phyloP scores from a whole-genome alignment of 2,329 filamentous ascomycete species.

The Colletotrichum salicis region DNA sequence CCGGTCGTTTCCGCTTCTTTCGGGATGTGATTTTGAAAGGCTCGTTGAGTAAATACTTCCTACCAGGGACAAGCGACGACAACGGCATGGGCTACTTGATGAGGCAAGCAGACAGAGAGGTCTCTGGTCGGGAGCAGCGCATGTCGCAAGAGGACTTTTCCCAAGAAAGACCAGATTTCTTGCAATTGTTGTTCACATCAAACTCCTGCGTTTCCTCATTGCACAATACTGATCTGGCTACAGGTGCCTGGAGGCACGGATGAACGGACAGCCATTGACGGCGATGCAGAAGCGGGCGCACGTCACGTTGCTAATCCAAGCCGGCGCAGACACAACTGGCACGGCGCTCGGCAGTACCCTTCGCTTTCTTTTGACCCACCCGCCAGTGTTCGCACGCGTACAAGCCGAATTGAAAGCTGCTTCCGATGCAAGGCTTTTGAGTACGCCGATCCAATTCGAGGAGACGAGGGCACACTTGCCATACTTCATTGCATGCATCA shows the following conservation, averaged over 20 bases:
- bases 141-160: conserved; percentile 4
- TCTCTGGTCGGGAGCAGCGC: conserved; percentile 9
- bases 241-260: conserved; percentile 18
- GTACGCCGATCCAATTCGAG: conserved; percentile 9
- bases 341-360: conserved; percentile 24
- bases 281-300: conserved; percentile 15
- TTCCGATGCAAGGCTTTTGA: neutral
- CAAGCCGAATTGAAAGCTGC: conserved; percentile 1
- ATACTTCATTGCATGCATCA: conserved; percentile 23
- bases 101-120: conserved; percentile 18
- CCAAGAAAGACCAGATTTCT: conserved; percentile 15
- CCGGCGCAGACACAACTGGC: conserved; percentile 25
- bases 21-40: conserved; percentile 1
- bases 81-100: conserved; percentile 25
- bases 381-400: neutral
- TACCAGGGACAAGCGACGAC: conserved; percentile 15
- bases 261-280: conserved; percentile 15
- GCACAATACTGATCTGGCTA: no score
- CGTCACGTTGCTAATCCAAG: conserved; percentile 22
- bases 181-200: conserved; percentile 10
- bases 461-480: conserved; percentile 18
- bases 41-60: conserved; percentile 2
- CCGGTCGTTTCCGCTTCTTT: conserved; percentile 15
- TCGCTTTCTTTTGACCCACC: conserved; percentile 13
- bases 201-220: neutral